Evolutionary conservation across 108 stramenopile genomes (phyloP).

Genomic region (Ochromonas danica): DNA sequence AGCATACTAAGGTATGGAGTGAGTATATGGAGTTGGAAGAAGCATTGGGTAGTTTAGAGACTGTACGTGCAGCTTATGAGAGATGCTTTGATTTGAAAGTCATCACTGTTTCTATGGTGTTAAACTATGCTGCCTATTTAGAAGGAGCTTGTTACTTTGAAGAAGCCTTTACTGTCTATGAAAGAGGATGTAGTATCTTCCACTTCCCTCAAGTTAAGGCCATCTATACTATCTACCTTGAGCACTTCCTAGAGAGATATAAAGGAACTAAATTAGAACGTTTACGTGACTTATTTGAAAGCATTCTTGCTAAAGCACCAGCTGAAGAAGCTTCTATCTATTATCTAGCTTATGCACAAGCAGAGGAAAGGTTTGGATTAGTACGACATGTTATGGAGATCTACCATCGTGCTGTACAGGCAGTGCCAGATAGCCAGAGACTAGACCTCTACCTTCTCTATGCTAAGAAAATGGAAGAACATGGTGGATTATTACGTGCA

Average conservation of each 20-base stretch:
- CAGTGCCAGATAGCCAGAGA: slow-evolving; percentile 76
- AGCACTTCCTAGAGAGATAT: slow-evolving; percentile 81
- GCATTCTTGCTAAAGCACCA: slow-evolving; percentile 77
- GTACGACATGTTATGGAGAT: slow-evolving; percentile 82
- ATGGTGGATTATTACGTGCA: slow-evolving; percentile 79
- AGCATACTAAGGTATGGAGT: slow-evolving; percentile 79
- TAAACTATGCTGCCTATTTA: slow-evolving; percentile 88
- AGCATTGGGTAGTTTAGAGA: slow-evolving; percentile 83
- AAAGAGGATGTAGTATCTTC: slow-evolving; percentile 90
- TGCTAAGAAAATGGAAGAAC: slow-evolving; percentile 79
- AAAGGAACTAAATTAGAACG: slow-evolving; percentile 86
- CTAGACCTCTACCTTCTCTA: slow-evolving; percentile 80
- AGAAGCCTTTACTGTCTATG: slow-evolving; percentile 72
- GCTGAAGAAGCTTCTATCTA: slow-evolving; percentile 78
- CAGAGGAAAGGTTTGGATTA: slow-evolving; percentile 91
- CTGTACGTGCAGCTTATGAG: slow-evolving; percentile 89
- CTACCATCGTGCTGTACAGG: slow-evolving; percentile 75
- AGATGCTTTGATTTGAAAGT: slow-evolving; percentile 83
- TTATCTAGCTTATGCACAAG: slow-evolving; percentile 80
- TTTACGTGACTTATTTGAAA: slow-evolving; percentile 85
- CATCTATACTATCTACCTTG: slow-evolving; percentile 83
- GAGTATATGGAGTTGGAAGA: slow-evolving; percentile 94
- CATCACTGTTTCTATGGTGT: slow-evolving; percentile 84
- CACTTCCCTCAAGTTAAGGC: slow-evolving; percentile 80
- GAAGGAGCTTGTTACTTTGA: slow-evolving; percentile 61